Evolutionary conservation across 179 eudicot species (phyloP).

Genomic region (Beta corolliflora): DNA sequence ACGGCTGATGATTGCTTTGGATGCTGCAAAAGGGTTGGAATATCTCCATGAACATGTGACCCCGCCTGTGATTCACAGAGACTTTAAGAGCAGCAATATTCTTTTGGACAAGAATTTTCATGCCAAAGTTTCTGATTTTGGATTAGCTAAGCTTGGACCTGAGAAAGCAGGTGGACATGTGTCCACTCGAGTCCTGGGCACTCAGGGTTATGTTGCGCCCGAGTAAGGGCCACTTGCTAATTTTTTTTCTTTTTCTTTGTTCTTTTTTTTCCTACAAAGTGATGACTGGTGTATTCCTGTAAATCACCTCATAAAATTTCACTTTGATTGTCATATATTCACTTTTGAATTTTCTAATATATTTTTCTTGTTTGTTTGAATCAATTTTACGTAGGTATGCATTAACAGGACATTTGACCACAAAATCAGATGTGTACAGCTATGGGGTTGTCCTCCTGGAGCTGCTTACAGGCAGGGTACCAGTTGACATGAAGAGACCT

Average conservation of each 20-base stretch:
- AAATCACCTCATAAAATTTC: background rate
- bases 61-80: conserved; percentile 96
- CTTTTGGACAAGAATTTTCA: conserved; percentile 74
- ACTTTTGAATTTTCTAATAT: background rate
- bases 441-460: conserved; percentile 92
- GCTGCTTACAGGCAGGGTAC: conserved; percentile 89
- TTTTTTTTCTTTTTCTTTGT: background rate
- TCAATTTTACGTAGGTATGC: conserved; percentile 61
- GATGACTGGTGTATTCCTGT: background rate
- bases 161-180: conserved; percentile 95
- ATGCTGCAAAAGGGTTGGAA: conserved; percentile 95
- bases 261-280: background rate
- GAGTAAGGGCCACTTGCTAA: conserved; percentile 53
- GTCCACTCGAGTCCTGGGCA: conserved; percentile 92
- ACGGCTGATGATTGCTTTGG: conserved; percentile 76
- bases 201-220: conserved; percentile 96
- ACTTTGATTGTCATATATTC: background rate
- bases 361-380: background rate
- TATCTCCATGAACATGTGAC: conserved; percentile 90
- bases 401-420: conserved; percentile 88
- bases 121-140: conserved; percentile 95
- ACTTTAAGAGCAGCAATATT: conserved; percentile 93
- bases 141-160: conserved; percentile 90
- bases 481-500: conserved; percentile 88
- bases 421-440: conserved; percentile 94